A percentile compares a stretch with the other conserved stretches of the same genome.
Evolutionary conservation across 1,284 basidiomycete genomes (phyloP).

Genomic region (Blastosporella zonata): DNA sequence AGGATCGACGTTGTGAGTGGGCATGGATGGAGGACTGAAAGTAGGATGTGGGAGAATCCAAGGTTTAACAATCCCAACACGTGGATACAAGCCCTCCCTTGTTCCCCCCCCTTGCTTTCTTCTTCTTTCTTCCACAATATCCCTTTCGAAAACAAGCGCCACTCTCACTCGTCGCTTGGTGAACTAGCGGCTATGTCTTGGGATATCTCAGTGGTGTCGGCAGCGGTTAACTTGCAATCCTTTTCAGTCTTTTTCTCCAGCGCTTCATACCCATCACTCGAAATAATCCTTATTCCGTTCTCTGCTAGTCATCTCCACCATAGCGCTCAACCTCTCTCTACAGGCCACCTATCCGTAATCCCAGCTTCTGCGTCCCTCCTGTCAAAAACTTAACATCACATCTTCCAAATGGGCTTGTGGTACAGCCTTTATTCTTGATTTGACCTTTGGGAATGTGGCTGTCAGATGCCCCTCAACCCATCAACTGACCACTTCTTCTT

Average conservation of each 20-base stretch:
- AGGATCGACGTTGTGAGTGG: slow-evolving; percentile 32
- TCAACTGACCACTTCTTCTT: slow-evolving; percentile 10
- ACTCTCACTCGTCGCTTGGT: too few species aligned
- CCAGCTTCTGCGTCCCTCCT: too few species aligned
- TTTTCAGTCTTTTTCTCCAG: neutral
- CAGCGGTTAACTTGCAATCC: neutral
- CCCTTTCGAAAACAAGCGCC: too few species aligned
- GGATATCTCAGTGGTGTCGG: slow-evolving; percentile 2
- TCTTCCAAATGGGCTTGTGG: neutral
- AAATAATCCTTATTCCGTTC: neutral
- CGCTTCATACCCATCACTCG: neutral
- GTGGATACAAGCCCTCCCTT: slow-evolving; percentile 13
- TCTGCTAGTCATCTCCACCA: neutral
- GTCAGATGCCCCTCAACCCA: neutral
- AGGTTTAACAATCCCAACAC: slow-evolving; percentile 19
- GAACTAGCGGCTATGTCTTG: neutral
- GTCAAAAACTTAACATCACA: neutral
- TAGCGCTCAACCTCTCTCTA: neutral
- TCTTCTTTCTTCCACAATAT: neutral
- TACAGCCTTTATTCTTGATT: slow-evolving; percentile 7
- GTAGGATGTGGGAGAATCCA: slow-evolving; percentile 16
- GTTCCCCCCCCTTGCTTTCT: neutral
- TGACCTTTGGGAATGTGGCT: slow-evolving; percentile 1
- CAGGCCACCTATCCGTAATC: too few species aligned
- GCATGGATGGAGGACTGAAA: slow-evolving; percentile 34